Evolutionary conservation across 176 grass and related monocot species (phyloP), one percentile per base, ranked within the genome.

Genomic region (Stipa capillata): DNA sequence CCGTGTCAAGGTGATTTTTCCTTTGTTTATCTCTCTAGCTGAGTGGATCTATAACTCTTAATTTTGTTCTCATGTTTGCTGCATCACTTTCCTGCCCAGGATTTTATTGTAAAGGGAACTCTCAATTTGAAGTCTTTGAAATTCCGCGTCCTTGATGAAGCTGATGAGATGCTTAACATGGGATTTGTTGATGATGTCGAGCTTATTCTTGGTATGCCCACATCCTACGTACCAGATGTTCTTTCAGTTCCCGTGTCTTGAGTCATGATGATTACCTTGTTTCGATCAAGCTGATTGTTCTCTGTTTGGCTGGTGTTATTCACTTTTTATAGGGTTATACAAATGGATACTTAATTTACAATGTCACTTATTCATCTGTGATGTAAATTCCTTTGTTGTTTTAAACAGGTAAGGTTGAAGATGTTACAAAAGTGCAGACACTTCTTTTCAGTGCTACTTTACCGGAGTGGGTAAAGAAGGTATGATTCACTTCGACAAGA

Each of bases 81-180:
- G 28, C 31, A 63, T 82, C 42, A 11, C 69, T 51, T 54, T n/a
- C 8, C 69, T 75, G 5, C 25, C 15, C 80, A 99, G 97, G 97
- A 99, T 83, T 81, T 95, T 50, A 49, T 94, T 69, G 69, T 89
- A 31, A 94, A 93, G 76, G 83, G 85, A 49, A 90, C 64, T 74
- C 85, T 94, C 54, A 89, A 94, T 77, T 90, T 92, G 45, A 89
- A 83, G 79, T 52, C 23, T 21, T 87, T 98, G 58, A 98, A 98
- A 64, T 98, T 94, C 58, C 92, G 95, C 71, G 87, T 99, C 58
- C 97, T 99, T 80, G 97, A 99, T 59, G 97, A 99, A 87, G 97
- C 97, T 81, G 97, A 99, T 91, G 97, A 99, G 68, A 99, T 95
- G 92, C 93, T 99, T 77, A 99, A 93, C 72, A 99, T 99, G 97